Percentiles rank a stretch among this genome's conserved stretches.
These are phyloP conservation scores for Starmera stellimalicola DNA, from an alignment of 1,139 yeast species.

Conservation along the genomic window DNA sequence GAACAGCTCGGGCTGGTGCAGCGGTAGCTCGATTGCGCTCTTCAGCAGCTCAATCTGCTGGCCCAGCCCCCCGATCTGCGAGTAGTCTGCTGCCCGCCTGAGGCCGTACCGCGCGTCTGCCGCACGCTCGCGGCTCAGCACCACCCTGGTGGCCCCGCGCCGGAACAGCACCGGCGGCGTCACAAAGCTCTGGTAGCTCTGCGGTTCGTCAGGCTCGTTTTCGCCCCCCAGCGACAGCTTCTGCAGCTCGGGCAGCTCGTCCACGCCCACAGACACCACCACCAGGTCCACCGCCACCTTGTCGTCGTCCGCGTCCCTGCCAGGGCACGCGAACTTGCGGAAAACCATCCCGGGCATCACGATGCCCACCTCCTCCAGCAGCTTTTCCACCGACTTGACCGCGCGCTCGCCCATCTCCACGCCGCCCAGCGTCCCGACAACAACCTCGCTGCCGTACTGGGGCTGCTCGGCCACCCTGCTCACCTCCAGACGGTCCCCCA, in stretches of 20 bases:
- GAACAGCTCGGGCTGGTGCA: slow-evolving; percentile 68
- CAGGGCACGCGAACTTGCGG: slow-evolving; percentile 13
- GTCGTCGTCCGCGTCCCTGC: slow-evolving; percentile 14
- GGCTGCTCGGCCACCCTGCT: slow-evolving; percentile 41
- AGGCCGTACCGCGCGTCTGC: slow-evolving; percentile 24
- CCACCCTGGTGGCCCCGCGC: slow-evolving; percentile 29
- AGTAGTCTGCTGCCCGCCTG: slow-evolving; percentile 34
- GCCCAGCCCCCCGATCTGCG: slow-evolving; percentile 68
- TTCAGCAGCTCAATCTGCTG: slow-evolving; percentile 54
- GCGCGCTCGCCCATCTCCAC: slow-evolving; percentile 14
- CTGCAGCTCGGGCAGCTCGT: slow-evolving; percentile 25
- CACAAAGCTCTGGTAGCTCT: slow-evolving; percentile 17
- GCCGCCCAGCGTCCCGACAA: slow-evolving; percentile 23
- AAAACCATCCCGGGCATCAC: slow-evolving; percentile 45
- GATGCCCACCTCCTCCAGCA: slow-evolving; percentile 42
- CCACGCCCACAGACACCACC: slow-evolving; percentile 19
- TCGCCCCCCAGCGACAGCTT: slow-evolving; percentile 17
- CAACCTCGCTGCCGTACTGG: slow-evolving; percentile 30
- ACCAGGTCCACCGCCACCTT: slow-evolving; percentile 18
- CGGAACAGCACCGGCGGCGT: slow-evolving; percentile 40
- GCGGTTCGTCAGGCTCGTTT: slow-evolving; percentile 12
- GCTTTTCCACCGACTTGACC: slow-evolving; percentile 24
- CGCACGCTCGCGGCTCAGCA: slow-evolving; percentile 15
- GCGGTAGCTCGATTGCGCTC: slow-evolving; percentile 70
- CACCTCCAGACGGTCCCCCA: slow-evolving; percentile 65